Base-by-base conservation (phyloP, 257 asterid genomes). In the Solanum acaule region DNA sequence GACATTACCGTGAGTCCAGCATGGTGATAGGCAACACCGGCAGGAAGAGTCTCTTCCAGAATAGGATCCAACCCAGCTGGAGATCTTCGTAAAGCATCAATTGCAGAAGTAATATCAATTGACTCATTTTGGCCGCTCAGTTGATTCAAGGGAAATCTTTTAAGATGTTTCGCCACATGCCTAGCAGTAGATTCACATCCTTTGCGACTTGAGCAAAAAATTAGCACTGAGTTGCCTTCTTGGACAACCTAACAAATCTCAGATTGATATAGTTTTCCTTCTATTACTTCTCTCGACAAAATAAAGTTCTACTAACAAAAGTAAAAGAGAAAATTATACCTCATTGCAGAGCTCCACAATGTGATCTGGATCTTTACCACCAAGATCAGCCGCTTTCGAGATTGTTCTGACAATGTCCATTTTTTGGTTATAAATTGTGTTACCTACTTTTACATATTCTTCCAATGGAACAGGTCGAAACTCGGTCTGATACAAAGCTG, bases 21-120 rank as follows among this genome's bases (percentile, higher is more conserved):
- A 89, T 97, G 99, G 92, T 97, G 99, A 90, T 97, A 97, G 65
- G 99, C 99, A 89, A 97, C 99, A 90, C 99, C 99, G 86, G 91
- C 46, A 84, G 98, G 99, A 93, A 97, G 96, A 90, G 98, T 96
- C 93, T 95, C 99, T 93, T 95, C 96, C 38, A 97, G 94, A 85
- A 93, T 44, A 83, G 98, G 96, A 91, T 97, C 99, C 95, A 97
- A 93, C 65, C 99, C 99, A 38, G 98, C 96, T 52, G 99, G 98
- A 90, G 98, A 95, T 91, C 96, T 95, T 90, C 93, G 95, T 92
- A 97, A 92, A 31, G 95, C 94, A 88, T 97, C 98, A 88, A 96
- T 92, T 70, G 98, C 98, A 89, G 88, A 92, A 88, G 90, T 90
- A 79, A 94, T 92, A 90, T 96, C 98, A 88, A 92, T 89, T 70